Conservation (phyloP, 345 rosid species). For the Acer negundo region DNA sequence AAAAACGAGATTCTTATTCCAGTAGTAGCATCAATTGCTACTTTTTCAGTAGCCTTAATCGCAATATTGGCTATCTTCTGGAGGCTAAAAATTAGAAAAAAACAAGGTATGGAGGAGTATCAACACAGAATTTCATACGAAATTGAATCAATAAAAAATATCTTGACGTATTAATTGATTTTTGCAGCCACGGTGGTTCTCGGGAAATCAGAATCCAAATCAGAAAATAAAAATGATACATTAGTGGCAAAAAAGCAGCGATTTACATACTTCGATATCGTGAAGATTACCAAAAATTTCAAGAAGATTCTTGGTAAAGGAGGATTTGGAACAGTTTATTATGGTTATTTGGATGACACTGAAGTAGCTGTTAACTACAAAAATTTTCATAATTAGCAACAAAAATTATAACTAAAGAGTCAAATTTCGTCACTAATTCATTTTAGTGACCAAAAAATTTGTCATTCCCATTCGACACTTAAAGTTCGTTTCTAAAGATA, state of each 20-base stretch:
- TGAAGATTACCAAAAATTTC: slow-evolving; percentile 27
- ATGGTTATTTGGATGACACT: slow-evolving; percentile 22
- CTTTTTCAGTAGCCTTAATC: slow-evolving; percentile 18
- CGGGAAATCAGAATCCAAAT: not conserved
- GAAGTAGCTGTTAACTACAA: too few relatives aligned
- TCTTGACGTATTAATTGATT: not conserved
- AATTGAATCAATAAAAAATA: too few relatives aligned
- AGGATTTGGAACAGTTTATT: slow-evolving; percentile 34
- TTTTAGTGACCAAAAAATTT: too few relatives aligned
- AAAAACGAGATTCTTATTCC: slow-evolving; percentile 35
- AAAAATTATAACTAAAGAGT: too few relatives aligned
- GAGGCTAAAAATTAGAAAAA: slow-evolving; percentile 26
- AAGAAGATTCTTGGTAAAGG: slow-evolving; percentile 28
- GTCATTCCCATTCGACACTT: too few relatives aligned
- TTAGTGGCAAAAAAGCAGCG: slow-evolving; percentile 28
- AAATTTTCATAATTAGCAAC: too few relatives aligned
- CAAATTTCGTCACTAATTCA: too few relatives aligned
- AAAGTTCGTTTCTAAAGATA: too few relatives aligned
- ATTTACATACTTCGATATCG: slow-evolving; percentile 20
- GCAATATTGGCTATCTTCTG: slow-evolving; percentile 21
- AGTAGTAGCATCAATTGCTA: slow-evolving; percentile 29
- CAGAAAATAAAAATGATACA: not conserved
- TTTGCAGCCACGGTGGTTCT: not conserved
- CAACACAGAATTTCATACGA: too few relatives aligned
- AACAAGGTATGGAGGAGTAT: slow-evolving; percentile 14